Evolutionary conservation across 345 rosid genomes (phyloP).

Genomic region (Balakata baccata): DNA sequence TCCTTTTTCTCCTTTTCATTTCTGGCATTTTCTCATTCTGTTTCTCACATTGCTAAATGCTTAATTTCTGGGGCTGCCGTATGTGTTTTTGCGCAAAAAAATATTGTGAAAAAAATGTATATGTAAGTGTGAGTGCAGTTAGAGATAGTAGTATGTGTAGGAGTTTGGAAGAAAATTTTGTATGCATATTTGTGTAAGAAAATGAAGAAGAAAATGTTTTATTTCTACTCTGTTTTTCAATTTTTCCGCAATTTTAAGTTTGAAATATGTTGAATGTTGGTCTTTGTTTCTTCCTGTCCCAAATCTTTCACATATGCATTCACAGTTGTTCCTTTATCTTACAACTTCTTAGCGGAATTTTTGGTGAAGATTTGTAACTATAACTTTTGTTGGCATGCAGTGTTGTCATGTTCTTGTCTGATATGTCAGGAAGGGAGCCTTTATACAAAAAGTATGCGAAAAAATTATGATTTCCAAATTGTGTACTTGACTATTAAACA

Average conservation of each 20-base stretch:
- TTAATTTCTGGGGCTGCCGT: too few species aligned
- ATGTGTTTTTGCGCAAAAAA: too few species aligned
- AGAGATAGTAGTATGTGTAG: too few species aligned
- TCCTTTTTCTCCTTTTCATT: neutral
- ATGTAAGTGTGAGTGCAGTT: too few species aligned
- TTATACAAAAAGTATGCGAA: conserved; percentile 72
- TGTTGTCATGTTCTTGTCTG: conserved; percentile 92
- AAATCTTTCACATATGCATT: neutral
- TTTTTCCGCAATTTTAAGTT: too few species aligned
- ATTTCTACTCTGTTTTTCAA: too few species aligned
- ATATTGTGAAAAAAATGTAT: too few species aligned
- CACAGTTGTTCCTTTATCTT: neutral
- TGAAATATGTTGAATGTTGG: too few species aligned
- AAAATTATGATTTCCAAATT: neutral
- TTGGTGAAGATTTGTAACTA: conserved; percentile 4
- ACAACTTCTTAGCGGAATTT: neutral
- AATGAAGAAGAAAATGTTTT: too few species aligned
- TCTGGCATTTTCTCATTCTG: neutral
- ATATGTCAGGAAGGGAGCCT: conserved; percentile 98
- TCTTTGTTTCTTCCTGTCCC: too few species aligned
- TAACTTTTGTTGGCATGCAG: conserved; percentile 58
- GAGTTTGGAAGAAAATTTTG: too few species aligned
- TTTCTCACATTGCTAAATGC: neutral
- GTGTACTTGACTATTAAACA: neutral
- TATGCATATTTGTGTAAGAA: too few species aligned